These are phyloP conservation scores for Telfairia occidentalis DNA, from an alignment of 331 rosid species.

Conservation along the genomic window DNA sequence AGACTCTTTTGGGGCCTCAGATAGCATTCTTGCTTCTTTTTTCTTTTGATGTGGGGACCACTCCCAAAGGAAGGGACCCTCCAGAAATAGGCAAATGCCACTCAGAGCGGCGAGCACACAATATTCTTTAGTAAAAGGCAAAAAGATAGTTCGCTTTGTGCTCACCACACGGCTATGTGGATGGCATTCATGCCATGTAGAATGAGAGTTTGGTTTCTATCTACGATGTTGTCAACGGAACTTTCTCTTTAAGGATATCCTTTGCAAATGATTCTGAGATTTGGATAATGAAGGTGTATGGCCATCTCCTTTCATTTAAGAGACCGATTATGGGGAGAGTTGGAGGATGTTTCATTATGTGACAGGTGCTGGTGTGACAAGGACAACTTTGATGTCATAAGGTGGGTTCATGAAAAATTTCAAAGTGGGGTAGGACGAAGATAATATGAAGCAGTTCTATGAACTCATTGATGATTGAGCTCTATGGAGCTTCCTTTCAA, in stretches of 20 bases:
- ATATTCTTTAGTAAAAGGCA: conserved; percentile 37
- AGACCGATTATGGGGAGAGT: background rate
- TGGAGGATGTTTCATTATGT: background rate
- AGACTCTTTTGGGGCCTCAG: background rate
- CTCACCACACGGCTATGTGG: conserved; percentile 25
- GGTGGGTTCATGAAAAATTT: background rate
- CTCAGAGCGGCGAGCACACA: conserved; percentile 19
- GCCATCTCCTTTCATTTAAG: background rate
- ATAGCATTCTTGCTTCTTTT: too few relatives aligned
- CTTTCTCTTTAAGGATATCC: background rate
- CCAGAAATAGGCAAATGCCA: conserved; percentile 29
- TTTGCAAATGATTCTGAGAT: background rate
- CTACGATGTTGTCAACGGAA: background rate
- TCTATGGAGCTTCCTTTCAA: background rate
- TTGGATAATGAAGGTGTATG: background rate
- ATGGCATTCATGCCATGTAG: background rate
- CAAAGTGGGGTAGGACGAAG: background rate
- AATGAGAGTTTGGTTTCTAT: background rate
- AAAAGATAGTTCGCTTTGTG: conserved; percentile 23
- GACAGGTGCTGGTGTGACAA: background rate
- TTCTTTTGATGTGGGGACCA: too few relatives aligned
- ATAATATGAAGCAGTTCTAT: background rate
- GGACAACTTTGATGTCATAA: background rate
- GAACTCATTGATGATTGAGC: background rate
- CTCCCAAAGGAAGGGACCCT: too few relatives aligned